phyloP scores from a whole-genome alignment of 352 stramenopile species.

The Phytophthora hybrid region DNA sequence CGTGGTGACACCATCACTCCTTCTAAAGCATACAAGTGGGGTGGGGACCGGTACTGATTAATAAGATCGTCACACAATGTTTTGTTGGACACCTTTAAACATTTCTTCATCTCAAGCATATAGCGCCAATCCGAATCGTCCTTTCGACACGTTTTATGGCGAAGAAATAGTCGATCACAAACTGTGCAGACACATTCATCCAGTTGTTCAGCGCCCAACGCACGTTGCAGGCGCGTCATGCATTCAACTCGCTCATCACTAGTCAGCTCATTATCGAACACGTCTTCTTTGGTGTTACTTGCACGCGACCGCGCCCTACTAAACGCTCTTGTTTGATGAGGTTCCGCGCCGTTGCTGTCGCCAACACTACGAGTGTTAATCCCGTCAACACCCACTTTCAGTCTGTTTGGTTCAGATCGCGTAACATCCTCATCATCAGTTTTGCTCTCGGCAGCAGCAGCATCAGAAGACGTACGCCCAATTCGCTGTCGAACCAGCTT shows the following conservation, averaged over 20 bases:
- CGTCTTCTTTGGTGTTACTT: too few relatives aligned
- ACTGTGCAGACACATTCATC: constrained; percentile 15
- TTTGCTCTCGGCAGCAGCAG: too few relatives aligned
- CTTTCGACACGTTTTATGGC: background rate
- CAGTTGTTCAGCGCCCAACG: background rate
- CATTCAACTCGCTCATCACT: background rate
- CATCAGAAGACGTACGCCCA: too few relatives aligned
- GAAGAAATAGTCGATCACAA: background rate
- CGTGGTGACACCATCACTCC: constrained; percentile 3
- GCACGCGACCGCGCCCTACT: too few relatives aligned
- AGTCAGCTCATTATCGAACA: background rate
- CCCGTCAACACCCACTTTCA: too few relatives aligned
- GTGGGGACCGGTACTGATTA: background rate
- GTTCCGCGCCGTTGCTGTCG: too few relatives aligned
- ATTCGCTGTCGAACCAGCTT: too few relatives aligned
- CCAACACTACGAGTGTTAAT: too few relatives aligned
- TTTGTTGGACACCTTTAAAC: background rate
- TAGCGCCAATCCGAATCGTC: background rate
- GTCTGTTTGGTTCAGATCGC: too few relatives aligned
- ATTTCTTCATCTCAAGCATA: background rate
- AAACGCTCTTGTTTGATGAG: too few relatives aligned
- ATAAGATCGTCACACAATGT: background rate
- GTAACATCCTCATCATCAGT: too few relatives aligned
- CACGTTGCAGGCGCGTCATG: background rate
- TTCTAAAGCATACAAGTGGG: background rate